Conservation (phyloP, 352 stramenopile genomes). For the Pythium aquatile region DNA sequence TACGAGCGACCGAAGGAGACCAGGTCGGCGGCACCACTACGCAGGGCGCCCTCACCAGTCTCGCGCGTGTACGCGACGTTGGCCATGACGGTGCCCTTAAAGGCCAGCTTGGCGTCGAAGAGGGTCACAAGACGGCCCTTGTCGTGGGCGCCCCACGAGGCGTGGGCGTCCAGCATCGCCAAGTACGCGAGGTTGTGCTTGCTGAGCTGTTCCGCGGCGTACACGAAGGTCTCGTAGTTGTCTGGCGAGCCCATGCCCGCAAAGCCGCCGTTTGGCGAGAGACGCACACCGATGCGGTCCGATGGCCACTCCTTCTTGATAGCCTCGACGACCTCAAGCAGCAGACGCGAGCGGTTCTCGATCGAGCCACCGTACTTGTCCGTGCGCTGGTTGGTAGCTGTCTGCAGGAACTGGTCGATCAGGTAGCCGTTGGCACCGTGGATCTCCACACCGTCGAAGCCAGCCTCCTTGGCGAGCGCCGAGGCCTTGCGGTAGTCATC, state of each 20-base stretch:
- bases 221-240: background rate
- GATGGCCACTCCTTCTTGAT: conserved; percentile 14
- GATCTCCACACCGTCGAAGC: conserved; percentile 67
- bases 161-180: conserved; percentile 16
- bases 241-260: conserved; percentile 21
- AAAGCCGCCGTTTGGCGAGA: conserved; percentile 19
- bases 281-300: conserved; percentile 17
- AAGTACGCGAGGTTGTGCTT: background rate
- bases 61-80: conserved; percentile 24
- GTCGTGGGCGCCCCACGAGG: conserved; percentile 26
- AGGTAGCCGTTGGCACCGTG: conserved; percentile 88
- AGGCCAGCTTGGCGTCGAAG: conserved; percentile 17
- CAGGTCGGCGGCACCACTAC: conserved; percentile 23
- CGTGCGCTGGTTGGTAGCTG: conserved; percentile 54
- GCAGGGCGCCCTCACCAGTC: conserved; percentile 24
- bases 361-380: conserved; percentile 70
- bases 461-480: conserved; percentile 31
- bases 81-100: conserved; percentile 32
- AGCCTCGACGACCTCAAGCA: conserved; percentile 50
- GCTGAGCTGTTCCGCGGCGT: background rate
- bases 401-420: conserved; percentile 80
- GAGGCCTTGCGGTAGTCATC: conserved; percentile 52
- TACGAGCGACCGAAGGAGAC: conserved; percentile 35
- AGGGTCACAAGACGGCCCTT: background rate
- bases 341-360: conserved; percentile 60